A percentile compares a stretch with the other conserved stretches of the same genome.
Conservation (phyloP, 2,329 filamentous ascomycete species). For the Coniochaeta sp. region DNA sequence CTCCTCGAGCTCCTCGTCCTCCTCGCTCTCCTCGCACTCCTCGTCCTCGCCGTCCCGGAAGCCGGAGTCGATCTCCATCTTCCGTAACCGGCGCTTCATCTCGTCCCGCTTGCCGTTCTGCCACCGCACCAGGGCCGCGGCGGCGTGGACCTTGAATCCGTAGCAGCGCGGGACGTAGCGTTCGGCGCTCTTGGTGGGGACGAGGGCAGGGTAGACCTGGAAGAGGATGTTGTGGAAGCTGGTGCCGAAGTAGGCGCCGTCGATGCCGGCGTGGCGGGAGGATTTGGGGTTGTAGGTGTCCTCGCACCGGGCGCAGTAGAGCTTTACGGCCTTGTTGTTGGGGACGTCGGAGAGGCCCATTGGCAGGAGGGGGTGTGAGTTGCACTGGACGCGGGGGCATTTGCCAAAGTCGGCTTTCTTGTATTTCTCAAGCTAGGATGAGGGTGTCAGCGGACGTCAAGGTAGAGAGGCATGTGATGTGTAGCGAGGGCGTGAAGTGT, state of each 20-base stretch:
- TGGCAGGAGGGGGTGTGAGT: slow-evolving; percentile 85
- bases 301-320: slow-evolving; percentile 96
- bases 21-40: slow-evolving; percentile 55
- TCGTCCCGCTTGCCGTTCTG: slow-evolving; percentile 75
- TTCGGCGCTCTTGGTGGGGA: slow-evolving; percentile 76
- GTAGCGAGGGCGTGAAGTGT: neutral
- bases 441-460: neutral
- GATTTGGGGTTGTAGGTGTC: slow-evolving; percentile 99
- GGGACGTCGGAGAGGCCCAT: slow-evolving; percentile 90
- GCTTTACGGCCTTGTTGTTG: slow-evolving; percentile 84
- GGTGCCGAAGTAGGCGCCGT: slow-evolving; percentile 96
- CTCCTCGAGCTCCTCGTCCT: slow-evolving; percentile 44
- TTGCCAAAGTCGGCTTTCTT: slow-evolving; percentile 98
- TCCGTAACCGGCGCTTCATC: slow-evolving; percentile 68
- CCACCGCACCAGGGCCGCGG: slow-evolving; percentile 84
- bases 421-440: slow-evolving; percentile 92
- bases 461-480: neutral
- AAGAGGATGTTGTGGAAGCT: slow-evolving; percentile 99
- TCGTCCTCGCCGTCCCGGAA: slow-evolving; percentile 64
- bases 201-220: slow-evolving; percentile 89
- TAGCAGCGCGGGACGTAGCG: slow-evolving; percentile 88
- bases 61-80: slow-evolving; percentile 67
- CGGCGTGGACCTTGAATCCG: slow-evolving; percentile 90
- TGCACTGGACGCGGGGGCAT: slow-evolving; percentile 92
- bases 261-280: slow-evolving; percentile 86